Conservation (phyloP, 306 rosid genomes). For the Carpinus fangiana region DNA sequence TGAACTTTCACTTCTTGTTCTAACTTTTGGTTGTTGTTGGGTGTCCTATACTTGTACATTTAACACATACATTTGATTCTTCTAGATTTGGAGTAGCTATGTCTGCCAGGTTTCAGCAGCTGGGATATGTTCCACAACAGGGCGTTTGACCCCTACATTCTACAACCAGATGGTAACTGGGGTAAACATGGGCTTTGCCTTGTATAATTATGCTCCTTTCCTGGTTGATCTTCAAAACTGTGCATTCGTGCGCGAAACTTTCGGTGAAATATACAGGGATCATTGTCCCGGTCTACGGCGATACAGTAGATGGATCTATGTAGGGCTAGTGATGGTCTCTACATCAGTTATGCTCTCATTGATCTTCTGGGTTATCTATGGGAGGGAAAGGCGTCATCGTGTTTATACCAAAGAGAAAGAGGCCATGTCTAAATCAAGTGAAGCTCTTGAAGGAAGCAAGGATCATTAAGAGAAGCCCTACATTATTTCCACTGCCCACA, state of each 20-base stretch:
- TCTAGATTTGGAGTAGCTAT: conserved; percentile 67
- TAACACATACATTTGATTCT: conserved; percentile 14
- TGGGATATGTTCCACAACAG: conserved; percentile 39
- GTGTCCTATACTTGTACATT: too few species aligned
- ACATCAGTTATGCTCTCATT: conserved; percentile 64
- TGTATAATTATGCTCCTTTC: conserved; percentile 65
- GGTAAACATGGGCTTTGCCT: conserved; percentile 55
- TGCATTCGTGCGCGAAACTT: conserved; percentile 53
- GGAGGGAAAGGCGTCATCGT: conserved; percentile 63
- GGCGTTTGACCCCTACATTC: conserved; percentile 56
- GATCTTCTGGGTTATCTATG: conserved; percentile 64
- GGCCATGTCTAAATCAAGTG: conserved; percentile 21
- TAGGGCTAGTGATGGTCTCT: conserved; percentile 56
- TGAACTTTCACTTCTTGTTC: too few species aligned
- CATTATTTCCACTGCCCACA: conserved; percentile 12
- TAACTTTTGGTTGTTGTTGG: too few species aligned
- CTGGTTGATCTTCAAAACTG: conserved; percentile 61
- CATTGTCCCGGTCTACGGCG: conserved; percentile 57
- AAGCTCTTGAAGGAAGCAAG: conserved; percentile 10
- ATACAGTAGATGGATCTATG: conserved; percentile 46
- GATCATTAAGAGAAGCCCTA: background rate
- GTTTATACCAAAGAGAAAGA: conserved; percentile 65
- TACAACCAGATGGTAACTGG: conserved; percentile 53
- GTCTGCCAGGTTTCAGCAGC: conserved; percentile 45
- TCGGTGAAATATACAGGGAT: conserved; percentile 40